These are phyloP conservation scores for Geotrichum klebahnii DNA, from an alignment of 1,139 yeast genomes.

Conservation along the genomic window DNA sequence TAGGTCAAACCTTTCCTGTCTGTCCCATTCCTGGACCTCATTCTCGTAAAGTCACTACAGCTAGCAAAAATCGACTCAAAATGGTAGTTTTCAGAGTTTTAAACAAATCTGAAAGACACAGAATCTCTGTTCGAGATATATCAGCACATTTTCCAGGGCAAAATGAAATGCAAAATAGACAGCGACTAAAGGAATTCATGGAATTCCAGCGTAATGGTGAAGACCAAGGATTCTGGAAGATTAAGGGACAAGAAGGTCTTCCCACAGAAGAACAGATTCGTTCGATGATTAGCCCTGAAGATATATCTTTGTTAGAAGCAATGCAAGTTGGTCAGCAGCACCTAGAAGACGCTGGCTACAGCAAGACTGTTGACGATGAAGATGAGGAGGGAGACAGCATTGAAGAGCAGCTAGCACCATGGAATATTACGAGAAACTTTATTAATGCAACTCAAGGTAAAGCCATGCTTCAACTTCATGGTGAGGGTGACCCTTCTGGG, in stretches of 20 bases:
- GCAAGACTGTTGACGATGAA: slow-evolving; percentile 47
- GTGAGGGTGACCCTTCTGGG: slow-evolving; percentile 96
- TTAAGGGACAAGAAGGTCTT: slow-evolving; percentile 65
- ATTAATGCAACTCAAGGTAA: slow-evolving; percentile 93
- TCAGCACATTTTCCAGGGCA: slow-evolving; percentile 94
- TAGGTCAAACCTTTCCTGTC: slow-evolving; percentile 91
- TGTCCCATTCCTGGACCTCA: slow-evolving; percentile 97
- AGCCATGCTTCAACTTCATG: slow-evolving; percentile 92
- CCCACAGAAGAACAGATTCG: slow-evolving; percentile 77
- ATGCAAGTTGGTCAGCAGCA: slow-evolving; percentile 92
- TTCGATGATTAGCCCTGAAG: slow-evolving; percentile 90
- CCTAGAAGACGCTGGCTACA: slow-evolving; percentile 66
- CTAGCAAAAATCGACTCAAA: slow-evolving; percentile 82
- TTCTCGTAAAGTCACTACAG: slow-evolving; percentile 90
- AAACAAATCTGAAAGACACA: slow-evolving; percentile 67
- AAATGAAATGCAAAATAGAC: slow-evolving; percentile 95
- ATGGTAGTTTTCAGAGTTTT: slow-evolving; percentile 91
- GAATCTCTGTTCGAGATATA: slow-evolving; percentile 82
- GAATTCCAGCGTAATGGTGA: slow-evolving; percentile 93
- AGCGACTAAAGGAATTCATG: slow-evolving; percentile 94
- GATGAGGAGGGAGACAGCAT: slow-evolving; percentile 50
- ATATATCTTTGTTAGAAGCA: slow-evolving; percentile 76
- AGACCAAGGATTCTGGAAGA: slow-evolving; percentile 94
- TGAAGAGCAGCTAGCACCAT: slow-evolving; percentile 86
- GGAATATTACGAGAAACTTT: slow-evolving; percentile 89